Evolutionary conservation across 352 stramenopile genomes (phyloP), one percentile per base, ranked within the genome.

Genomic region (Aphanomyces euteiches): DNA sequence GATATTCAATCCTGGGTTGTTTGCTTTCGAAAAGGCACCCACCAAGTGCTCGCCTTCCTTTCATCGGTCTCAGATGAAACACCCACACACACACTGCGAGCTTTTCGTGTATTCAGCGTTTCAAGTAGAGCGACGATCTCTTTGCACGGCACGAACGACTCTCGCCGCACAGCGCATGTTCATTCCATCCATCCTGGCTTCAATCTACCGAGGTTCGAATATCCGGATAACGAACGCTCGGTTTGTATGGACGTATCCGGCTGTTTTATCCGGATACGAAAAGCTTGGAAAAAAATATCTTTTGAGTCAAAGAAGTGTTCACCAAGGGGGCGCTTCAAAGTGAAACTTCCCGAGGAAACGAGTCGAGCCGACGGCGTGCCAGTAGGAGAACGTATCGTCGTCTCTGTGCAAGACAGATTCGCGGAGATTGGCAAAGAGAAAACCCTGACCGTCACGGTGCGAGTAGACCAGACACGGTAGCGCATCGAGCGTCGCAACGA

Each of bases 251-350:
- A 4, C 4, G 56, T 64, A 59, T 66, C 57, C 57, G 57, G 57
- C 50, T 66, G 19, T 28, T 28, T 17, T 67, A 56, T 63, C 56
- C 56, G 56, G 56, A 12, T 40, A 38, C 50, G 59, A 67, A 67
- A 57, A 67, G 54, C 39, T 67, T 50, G 54, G 47, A 43, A 28
- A 41, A 13, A 50, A 38, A 38, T 41, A 45, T 67, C 34, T 43
- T n/a, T 38, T 57, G 21, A 67, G 59, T 56, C 59, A 67, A 56
- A 67, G 59, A 67, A 67, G 59, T 67, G 59, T 67, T 67, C 56
- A 13, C 28, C n/a, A 40, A 17, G 59, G 59, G 41, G 56, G 28
- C 56, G 17, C 56, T 40, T 67, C 59, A 67, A 56, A 56, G 59
- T 50, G 59, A 56, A 67, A 67, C 59, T 67, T 67, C 59, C 59